Evolutionary conservation across 768 basidiomycete species (phyloP), one percentile per base, ranked within the genome.

Genomic region (Gloeopeniophorella convolvens): DNA sequence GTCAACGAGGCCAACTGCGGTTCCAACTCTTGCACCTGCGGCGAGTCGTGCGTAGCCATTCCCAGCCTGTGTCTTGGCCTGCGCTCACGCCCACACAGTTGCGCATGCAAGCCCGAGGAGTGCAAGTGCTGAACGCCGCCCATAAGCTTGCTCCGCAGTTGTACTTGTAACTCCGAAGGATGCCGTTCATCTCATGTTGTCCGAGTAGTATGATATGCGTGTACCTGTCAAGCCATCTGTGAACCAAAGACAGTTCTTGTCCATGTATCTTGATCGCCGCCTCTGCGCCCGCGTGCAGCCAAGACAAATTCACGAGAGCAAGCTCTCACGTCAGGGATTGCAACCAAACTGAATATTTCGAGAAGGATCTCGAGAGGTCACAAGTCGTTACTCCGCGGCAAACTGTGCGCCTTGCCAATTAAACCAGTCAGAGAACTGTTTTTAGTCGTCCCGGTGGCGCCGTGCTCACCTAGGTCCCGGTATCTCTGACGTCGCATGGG

Each of bases 401-500:
- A n/a, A n/a, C n/a, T n/a, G n/a, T n/a, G n/a, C n/a, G n/a, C n/a
- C n/a, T n/a, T n/a, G n/a, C n/a, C n/a, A n/a, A n/a, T n/a, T n/a
- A n/a, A n/a, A n/a, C n/a, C n/a, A n/a, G n/a, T n/a, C n/a, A n/a
- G n/a, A n/a, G n/a, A n/a, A n/a, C n/a, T n/a, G n/a, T n/a, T n/a
- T n/a, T n/a, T n/a, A n/a, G 31, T 44, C 23, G 23, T 13, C 26
- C 15, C 16, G 37, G 15, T 15, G 33, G 37, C 18, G 16, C 18
- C 18, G 15, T 26, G 63, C 77, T 61, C 50, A 79, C 85, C 71
- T 42, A 89, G 66, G 28, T 85, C 83, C 51, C 70, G 63, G 64
- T 97, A 96, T 60, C 92, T 74, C 46, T 68, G 70, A 48, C 67
- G 70, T 50, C 94, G 72, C 56, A 73, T 69, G 4, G 78, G 75